A percentile compares a stretch with the other conserved stretches of the same genome.
Conservation (phyloP, 2,329 filamentous ascomycete species). For the Dryadomyces quercivorus region DNA sequence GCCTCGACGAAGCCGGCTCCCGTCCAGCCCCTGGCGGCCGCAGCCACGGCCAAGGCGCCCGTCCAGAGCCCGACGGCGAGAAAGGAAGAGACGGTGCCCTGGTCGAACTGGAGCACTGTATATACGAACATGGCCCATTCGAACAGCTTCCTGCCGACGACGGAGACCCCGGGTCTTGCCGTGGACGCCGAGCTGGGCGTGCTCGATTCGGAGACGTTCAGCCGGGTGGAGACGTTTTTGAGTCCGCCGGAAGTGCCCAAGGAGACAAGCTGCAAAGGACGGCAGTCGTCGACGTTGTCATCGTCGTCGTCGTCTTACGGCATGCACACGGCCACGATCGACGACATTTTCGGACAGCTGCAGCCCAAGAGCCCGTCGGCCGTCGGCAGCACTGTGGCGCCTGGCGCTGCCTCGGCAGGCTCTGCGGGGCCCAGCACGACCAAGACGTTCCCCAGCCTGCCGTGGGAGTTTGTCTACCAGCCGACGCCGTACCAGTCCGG, state of each 20-base stretch:
- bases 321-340: constrained; percentile 39
- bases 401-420: background rate
- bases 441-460: constrained; percentile 29
- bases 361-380: constrained; percentile 21
- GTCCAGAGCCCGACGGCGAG: background rate
- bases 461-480: constrained; percentile 25
- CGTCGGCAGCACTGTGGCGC: constrained; percentile 18
- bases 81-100: background rate
- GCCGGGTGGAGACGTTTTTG: constrained; percentile 37
- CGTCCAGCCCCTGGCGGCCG: too few relatives aligned
- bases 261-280: background rate
- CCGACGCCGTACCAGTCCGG: constrained; percentile 1
- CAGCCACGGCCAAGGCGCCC: background rate
- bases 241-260: constrained; percentile 26
- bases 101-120: background rate
- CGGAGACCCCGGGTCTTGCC: background rate
- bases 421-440: background rate
- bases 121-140: background rate
- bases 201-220: constrained; percentile 28
- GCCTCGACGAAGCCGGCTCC: too few relatives aligned
- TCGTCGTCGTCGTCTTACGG: constrained; percentile 33
- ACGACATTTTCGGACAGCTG: constrained; percentile 35
- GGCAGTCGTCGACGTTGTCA: constrained; percentile 11
- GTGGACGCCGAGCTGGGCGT: constrained; percentile 8
- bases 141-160: background rate